Evolutionary conservation across 257 asterid genomes (phyloP).

Genomic region (Solanum bulbocastanum): DNA sequence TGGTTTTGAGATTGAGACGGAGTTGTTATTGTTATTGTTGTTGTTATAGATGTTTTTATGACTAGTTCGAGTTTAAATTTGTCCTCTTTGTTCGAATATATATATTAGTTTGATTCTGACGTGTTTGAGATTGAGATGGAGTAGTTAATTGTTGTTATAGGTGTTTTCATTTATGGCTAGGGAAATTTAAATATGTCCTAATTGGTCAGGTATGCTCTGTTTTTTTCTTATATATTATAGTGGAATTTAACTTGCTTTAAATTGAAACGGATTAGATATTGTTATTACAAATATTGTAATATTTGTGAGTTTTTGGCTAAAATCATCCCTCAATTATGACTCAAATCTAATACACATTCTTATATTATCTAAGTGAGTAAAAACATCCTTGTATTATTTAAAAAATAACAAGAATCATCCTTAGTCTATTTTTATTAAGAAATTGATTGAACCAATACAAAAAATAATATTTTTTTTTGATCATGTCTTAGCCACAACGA

Average conservation of each 20-base stretch:
- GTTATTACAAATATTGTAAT: background rate
- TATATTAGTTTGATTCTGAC: background rate
- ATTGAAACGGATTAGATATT: background rate
- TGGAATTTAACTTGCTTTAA: background rate
- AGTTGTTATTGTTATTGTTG: background rate
- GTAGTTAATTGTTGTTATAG: background rate
- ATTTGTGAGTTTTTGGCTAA: no score
- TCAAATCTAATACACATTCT: no score
- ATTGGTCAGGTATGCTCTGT: background rate
- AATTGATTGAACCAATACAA: no score
- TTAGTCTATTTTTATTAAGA: no score
- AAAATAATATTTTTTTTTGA: no score
- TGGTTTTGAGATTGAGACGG: background rate
- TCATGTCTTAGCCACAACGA: no score
- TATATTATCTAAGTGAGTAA: no score
- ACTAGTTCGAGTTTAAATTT: background rate
- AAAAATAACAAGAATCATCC: no score
- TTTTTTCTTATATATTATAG: background rate
- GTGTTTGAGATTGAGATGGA: background rate
- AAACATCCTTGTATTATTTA: no score
- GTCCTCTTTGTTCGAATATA: background rate
- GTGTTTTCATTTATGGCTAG: background rate
- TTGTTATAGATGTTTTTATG: background rate
- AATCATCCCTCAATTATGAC: no score
- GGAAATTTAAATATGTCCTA: background rate